Evolutionary conservation across 2,329 filamentous ascomycete species (phyloP).

Genomic region (Venturia effusa): DNA sequence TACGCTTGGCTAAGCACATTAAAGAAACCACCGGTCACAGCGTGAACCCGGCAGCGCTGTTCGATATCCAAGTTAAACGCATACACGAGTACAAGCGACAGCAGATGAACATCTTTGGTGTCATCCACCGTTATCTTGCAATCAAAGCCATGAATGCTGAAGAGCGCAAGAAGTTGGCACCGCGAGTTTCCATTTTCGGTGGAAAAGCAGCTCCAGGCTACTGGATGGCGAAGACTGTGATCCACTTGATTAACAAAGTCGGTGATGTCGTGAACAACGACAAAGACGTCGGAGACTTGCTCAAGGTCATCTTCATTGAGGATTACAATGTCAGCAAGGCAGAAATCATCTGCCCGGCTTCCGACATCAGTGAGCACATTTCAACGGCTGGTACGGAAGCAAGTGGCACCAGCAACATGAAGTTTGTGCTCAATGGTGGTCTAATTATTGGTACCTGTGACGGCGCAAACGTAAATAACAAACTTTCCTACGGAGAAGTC

Average conservation of each 20-base stretch:
- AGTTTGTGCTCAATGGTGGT: slow-evolving; percentile 95
- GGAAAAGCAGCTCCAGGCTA: slow-evolving; percentile 97
- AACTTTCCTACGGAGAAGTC: background rate
- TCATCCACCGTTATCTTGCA: slow-evolving; percentile 84
- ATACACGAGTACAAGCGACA: slow-evolving; percentile 99
- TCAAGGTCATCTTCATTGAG: slow-evolving; percentile 95
- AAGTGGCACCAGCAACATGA: slow-evolving; percentile 94
- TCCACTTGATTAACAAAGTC: slow-evolving; percentile 90
- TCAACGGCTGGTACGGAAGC: slow-evolving; percentile 92
- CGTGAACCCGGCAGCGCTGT: slow-evolving; percentile 80
- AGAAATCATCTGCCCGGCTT: slow-evolving; percentile 89
- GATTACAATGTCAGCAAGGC: slow-evolving; percentile 99
- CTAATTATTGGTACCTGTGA: slow-evolving; percentile 97
- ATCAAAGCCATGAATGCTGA: slow-evolving; percentile 78
- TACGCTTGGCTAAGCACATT: slow-evolving; percentile 84
- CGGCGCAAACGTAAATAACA: slow-evolving; percentile 75
- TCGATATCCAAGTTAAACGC: slow-evolving; percentile 96
- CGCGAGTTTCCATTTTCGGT: slow-evolving; percentile 90
- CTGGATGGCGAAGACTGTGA: slow-evolving; percentile 99
- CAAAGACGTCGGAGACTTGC: slow-evolving; percentile 76
- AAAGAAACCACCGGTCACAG: slow-evolving; percentile 66
- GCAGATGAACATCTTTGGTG: slow-evolving; percentile 97
- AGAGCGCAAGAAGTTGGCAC: slow-evolving; percentile 74
- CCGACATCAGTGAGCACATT: slow-evolving; percentile 96
- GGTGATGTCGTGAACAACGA: slow-evolving; percentile 87